Evolutionary conservation across 2,329 filamentous ascomycete species (phyloP), one percentile per base, ranked within the genome.

Genomic region (Endothia cerciana): DNA sequence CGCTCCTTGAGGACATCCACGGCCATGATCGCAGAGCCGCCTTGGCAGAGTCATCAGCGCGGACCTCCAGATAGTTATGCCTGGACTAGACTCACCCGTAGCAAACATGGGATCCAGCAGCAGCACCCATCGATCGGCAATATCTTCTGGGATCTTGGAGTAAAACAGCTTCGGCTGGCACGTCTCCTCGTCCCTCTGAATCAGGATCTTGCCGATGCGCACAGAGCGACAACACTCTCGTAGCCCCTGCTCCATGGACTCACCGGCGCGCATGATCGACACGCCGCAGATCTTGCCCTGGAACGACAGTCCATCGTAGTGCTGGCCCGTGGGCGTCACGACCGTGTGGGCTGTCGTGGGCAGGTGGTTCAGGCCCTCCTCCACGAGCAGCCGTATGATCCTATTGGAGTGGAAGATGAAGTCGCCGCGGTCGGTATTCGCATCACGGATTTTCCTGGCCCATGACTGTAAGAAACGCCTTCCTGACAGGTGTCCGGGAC

Each of bases 321-420:
- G 87, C 69, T 90, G 89, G 49, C 94, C 94, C 53, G 97, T 91
- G 0, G 95, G 95, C 7, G 95, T 98, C 51, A 90, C 96, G 74
- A 99, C 91, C 38, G 89, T 89, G 73, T 96, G 92, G 75, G 93
- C 90, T 62, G 97, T 89, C 22, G 97, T 93, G 1, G 95, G 95
- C 51, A 99, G 86, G 77, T 99, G 95, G 78, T 99, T 99, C 63
- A 99, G 84, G 4, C 95, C 95, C 80, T 99, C 95, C 79, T 99
- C 95, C 49, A 99, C 95, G 7, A 99, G 86, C 51, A 99, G 85
- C 40, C 95, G 92, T 77, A 98, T 98, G 77, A 99, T 98, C 67
- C 95, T 89, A 80, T 99, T 99, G 53, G 94, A 97, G 82, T 98
- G 97, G 81, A 99, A 99, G 76, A 99, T 97, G 78, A 99, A 99